A percentile compares a stretch with the other conserved stretches of the same genome.
Conservation (phyloP, 768 basidiomycete genomes). For the Calocera viscosa region DNA sequence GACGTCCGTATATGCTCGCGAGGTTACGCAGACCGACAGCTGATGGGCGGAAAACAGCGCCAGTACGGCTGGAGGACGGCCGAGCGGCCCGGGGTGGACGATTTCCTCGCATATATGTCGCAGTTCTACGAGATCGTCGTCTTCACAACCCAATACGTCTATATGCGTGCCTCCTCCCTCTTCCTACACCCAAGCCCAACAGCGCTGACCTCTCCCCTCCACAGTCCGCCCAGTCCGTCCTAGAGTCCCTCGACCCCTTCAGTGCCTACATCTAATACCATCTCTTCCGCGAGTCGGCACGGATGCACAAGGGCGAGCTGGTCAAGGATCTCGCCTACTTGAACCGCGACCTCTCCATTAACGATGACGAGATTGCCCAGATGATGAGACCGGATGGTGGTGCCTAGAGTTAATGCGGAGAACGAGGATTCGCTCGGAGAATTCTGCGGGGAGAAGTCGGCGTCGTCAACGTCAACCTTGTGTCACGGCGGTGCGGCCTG, state of each 20-base stretch:
- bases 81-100: conserved; percentile 94
- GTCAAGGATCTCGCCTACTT: conserved; percentile 96
- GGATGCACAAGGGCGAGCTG: conserved; percentile 63
- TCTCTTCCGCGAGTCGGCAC: conserved; percentile 86
- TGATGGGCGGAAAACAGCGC: conserved; percentile 56
- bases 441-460: too few species aligned
- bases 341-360: conserved; percentile 90
- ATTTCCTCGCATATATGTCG: conserved; percentile 92
- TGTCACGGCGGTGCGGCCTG: too few species aligned
- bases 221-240: conserved; percentile 77
- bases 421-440: too few species aligned
- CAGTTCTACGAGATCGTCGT: conserved; percentile 98
- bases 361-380: too few species aligned
- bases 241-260: conserved; percentile 91
- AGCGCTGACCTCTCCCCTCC: conserved; percentile 9
- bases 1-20: conserved; percentile 63
- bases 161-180: conserved; percentile 42
- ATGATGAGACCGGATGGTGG: too few species aligned
- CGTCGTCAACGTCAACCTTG: too few species aligned
- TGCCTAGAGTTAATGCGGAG: too few species aligned
- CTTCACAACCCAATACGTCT: conserved; percentile 81
- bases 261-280: conserved; percentile 77
- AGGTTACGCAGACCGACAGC: too few species aligned
- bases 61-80: conserved; percentile 94
- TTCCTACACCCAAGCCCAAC: neutral